Base-by-base conservation (phyloP, 2,329 filamentous ascomycete genomes). In the Onygenales sp. region DNA sequence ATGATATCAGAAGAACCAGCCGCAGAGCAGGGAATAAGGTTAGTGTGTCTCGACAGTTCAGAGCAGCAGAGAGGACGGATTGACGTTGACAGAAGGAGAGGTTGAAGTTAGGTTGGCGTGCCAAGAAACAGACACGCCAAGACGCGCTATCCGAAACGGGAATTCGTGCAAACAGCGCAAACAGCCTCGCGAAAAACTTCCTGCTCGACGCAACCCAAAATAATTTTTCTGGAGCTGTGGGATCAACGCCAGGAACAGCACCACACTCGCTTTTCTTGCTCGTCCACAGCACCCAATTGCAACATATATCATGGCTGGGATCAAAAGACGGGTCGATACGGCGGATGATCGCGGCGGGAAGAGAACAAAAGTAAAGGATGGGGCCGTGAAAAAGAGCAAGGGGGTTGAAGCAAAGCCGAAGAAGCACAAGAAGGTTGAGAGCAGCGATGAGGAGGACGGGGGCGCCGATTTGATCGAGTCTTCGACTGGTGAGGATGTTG, bases 401-500 rank as follows among this genome's bases (percentile, higher is more conserved):
- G 52, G 34, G 13, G 21, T 34, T 3, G 54, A 39, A 50, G 52
- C 50, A 58, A 68, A 70, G 65, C 58, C 59, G 58, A 68, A 63
- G 56, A 70, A 67, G 58, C 67, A 61, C 21, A 61, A 64, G 36
- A 60, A 70, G 56, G 61, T 63, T 54, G 61, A 69, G 51, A 68
- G 69, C 21, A 70, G 72, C 55, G 68, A 73, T 72, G 46, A 49
- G 55, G 68, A 70, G 46, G 71, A 66, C 48, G 64, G 65, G 52
- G 79, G 77, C 3, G 77, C 80, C 51, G 72, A 70, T 13, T 11
- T 44, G 42, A 11, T 27, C 32, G 17, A 10, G 5, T 21, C 42
- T 21, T 37, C n/a, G 6, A 6, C 7, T 21, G 77, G 80, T 55
- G 79, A 79, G 6, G 79, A 79, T 49, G 79, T 70, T 27, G 65